phyloP scores from a whole-genome alignment of 148 eudicot species.

The Camellia granthamiana region DNA sequence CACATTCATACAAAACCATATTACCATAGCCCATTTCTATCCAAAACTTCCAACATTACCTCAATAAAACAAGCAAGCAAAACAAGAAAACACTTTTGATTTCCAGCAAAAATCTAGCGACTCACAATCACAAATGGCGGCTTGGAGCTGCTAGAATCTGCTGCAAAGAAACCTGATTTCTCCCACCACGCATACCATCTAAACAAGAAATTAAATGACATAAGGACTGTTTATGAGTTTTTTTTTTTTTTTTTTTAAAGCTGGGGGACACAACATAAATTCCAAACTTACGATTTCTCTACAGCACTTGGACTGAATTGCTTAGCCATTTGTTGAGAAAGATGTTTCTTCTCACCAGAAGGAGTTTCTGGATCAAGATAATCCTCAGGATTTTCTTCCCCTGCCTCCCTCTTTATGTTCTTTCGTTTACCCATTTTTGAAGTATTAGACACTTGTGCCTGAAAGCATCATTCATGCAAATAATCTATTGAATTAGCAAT shows the following conservation, averaged over 20 bases:
- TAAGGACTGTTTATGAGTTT: neutral
- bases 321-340: conserved; percentile 78
- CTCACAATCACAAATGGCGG: conserved; percentile 56
- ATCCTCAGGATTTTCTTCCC: conserved; percentile 70
- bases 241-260: no score
- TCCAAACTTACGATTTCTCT: conserved; percentile 70
- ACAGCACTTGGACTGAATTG: conserved; percentile 72
- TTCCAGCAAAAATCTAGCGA: conserved; percentile 1
- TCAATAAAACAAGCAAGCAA: neutral
- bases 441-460: conserved; percentile 52
- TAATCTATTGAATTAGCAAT: neutral
- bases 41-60: neutral
- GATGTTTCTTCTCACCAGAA: conserved; percentile 71
- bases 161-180: conserved; percentile 67
- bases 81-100: neutral
- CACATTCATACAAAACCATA: neutral
- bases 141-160: conserved; percentile 76
- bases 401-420: conserved; percentile 46
- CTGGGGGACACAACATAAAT: neutral
- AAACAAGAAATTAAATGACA: conserved; percentile 16
- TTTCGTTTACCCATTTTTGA: conserved; percentile 61
- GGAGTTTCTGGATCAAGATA: conserved; percentile 80
- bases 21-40: neutral
- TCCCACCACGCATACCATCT: conserved; percentile 99
- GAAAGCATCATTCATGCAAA: neutral